These are phyloP conservation scores for Zizania palustris DNA, from an alignment of 202 grass and related monocot species.

Conservation along the genomic window DNA sequence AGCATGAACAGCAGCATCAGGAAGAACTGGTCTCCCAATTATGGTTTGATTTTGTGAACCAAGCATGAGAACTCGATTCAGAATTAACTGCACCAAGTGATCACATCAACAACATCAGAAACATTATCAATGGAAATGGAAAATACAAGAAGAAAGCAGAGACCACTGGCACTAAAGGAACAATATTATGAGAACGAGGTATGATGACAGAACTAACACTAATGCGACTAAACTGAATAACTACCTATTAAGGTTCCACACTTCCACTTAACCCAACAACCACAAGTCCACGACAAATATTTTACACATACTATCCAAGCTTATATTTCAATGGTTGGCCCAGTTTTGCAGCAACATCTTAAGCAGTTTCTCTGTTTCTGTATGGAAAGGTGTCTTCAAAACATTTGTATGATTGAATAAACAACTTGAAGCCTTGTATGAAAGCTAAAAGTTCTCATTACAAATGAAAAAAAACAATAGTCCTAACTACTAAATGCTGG, in stretches of 20 bases:
- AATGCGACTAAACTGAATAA: slow-evolving; percentile 16
- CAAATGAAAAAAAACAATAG: not conserved
- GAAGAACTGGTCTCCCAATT: slow-evolving; percentile 82
- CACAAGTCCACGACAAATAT: not conserved
- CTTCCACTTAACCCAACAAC: slow-evolving; percentile 14
- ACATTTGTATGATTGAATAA: not conserved
- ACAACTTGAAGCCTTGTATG: not conserved
- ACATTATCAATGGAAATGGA: slow-evolving; percentile 31
- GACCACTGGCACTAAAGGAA: slow-evolving; percentile 1
- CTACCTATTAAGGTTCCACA: not conserved
- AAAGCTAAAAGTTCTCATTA: slow-evolving; percentile 20
- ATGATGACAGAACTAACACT: not conserved
- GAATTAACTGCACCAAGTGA: slow-evolving; percentile 66
- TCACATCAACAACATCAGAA: slow-evolving; percentile 26
- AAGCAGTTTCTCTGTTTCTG: not conserved
- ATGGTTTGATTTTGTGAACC: slow-evolving; percentile 82
- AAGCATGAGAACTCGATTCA: slow-evolving; percentile 90
- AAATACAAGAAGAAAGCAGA: slow-evolving; percentile 3
- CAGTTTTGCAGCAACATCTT: slow-evolving; percentile 7
- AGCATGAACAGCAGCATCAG: slow-evolving; percentile 79
- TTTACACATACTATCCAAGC: slow-evolving; percentile 3
- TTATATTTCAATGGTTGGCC: slow-evolving; percentile 3
- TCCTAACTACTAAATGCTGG: not conserved
- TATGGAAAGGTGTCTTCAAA: slow-evolving; percentile 1
- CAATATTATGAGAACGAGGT: not conserved